A percentile compares a stretch with the other conserved stretches of the same genome.
These are phyloP conservation scores for Clitocybe nebularis DNA, from an alignment of 1,284 basidiomycete species.

Conservation along the genomic window DNA sequence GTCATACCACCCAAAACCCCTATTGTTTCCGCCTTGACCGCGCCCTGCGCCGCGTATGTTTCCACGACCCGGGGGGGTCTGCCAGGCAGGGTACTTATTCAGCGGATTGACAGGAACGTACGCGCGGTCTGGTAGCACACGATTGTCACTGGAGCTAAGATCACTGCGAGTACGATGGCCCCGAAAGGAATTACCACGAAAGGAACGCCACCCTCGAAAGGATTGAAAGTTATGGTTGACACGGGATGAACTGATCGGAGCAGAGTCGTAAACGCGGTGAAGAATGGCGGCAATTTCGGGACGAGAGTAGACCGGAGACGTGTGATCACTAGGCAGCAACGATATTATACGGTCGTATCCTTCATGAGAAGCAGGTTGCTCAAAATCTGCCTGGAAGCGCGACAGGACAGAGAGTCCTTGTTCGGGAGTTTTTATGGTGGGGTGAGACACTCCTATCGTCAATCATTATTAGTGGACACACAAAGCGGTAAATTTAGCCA, in stretches of 20 bases:
- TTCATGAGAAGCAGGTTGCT: conserved; percentile 50
- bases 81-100: conserved; percentile 7
- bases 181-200: conserved; percentile 20
- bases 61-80: conserved; percentile 9
- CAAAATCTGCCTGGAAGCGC: conserved; percentile 56
- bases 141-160: conserved; percentile 17
- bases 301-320: conserved; percentile 42
- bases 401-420: conserved; percentile 53
- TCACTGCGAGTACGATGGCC: conserved; percentile 18
- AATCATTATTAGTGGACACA: conserved; percentile 14
- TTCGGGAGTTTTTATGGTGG: conserved; percentile 60
- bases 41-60: conserved; percentile 10
- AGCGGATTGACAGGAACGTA: conserved; percentile 12
- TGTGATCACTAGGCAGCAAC: conserved; percentile 49
- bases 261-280: conserved; percentile 42
- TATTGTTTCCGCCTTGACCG: background rate
- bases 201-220: conserved; percentile 18
- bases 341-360: conserved; percentile 57
- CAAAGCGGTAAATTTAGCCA: conserved; percentile 20
- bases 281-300: conserved; percentile 51
- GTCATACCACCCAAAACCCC: too few species aligned
- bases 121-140: conserved; percentile 20
- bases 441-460: conserved; percentile 56
- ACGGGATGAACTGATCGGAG: conserved; percentile 18
- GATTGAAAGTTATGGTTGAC: conserved; percentile 15